Base-by-base conservation (phyloP, 352 stramenopile species). In the Pythium oligandrum region DNA sequence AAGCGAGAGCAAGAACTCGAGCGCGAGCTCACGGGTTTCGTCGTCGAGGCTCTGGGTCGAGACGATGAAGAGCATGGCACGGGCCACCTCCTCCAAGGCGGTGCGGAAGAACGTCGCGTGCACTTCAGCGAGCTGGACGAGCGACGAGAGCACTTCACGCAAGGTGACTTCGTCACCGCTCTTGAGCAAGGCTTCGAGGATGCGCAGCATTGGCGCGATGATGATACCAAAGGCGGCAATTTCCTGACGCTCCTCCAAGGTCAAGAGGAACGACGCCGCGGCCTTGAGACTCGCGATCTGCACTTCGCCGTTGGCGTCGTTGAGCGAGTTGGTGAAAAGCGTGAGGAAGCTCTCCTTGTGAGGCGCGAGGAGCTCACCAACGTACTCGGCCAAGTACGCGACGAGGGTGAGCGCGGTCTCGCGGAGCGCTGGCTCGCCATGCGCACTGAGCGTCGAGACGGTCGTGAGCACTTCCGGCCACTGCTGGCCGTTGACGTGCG, bases 71-170 rank as follows among this genome's bases (percentile, higher is more conserved):
- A 95, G 71, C 80, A 95, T 93, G 31, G 80, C 84, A 40, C 78
- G 78, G 26, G 70, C 73, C 35, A 90, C 71, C 47, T 85, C 74
- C 51, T 89, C 79, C 50, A 92, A 61, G 46, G 76, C 61, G 47
- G 70, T 68, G 62, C 78, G 75, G 65, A 94, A 91, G 66, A 94
- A 91, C 53, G 83, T 88, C 12, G 84, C 80, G 60, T 94, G 84
- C 44, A 85, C 64, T 52, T 89, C 84, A 0, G 81, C 75, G 6
- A 94, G 68, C 64, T 88, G 75, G 48, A 94, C 70, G 35, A 94
- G 71, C 49, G 71, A 64, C 17, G 78, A 76, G 10, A 94, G 66
- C 40, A 92, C 74, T 37, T 90, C 80, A 40, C 84, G 82, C 53
- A 91, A 81, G 7, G 66, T 73, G 1, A 67, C 57, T 49, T 94